A percentile compares a stretch with the other conserved stretches of the same genome.
Evolutionary conservation across 345 rosid species (phyloP).

Genomic region (Eucalyptus caleyi): DNA sequence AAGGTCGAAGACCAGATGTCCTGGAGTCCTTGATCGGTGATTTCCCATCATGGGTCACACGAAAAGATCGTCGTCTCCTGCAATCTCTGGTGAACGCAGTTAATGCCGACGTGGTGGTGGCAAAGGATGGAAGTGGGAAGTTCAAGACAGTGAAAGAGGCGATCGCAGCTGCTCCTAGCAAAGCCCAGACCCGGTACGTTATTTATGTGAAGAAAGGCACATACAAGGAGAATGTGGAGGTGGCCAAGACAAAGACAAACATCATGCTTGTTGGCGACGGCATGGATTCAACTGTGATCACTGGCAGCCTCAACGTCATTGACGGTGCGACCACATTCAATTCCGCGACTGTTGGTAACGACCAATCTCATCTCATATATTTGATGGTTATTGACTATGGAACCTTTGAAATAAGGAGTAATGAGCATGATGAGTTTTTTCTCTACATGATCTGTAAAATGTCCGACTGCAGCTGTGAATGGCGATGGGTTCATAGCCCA

Average conservation of each 20-base stretch:
- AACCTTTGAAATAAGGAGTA: background rate
- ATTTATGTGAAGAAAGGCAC: conserved; percentile 73
- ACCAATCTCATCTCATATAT: background rate
- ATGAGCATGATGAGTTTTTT: background rate
- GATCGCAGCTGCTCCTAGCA: conserved; percentile 50
- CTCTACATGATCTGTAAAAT: background rate
- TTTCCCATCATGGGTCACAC: conserved; percentile 57
- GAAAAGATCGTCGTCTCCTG: conserved; percentile 37
- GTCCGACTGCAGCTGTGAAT: conserved; percentile 27
- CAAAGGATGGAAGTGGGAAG: conserved; percentile 73
- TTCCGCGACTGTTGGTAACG: conserved; percentile 76
- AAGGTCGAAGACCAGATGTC: background rate
- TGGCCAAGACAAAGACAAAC: conserved; percentile 55
- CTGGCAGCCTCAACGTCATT: conserved; percentile 45
- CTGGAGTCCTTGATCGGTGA: background rate
- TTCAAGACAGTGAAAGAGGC: conserved; percentile 67
- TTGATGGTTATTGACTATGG: background rate
- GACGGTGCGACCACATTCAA: conserved; percentile 64
- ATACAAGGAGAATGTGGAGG: conserved; percentile 61
- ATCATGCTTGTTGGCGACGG: conserved; percentile 84
- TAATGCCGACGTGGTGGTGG: conserved; percentile 61
- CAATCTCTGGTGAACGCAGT: conserved; percentile 10
- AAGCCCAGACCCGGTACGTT: conserved; percentile 36
- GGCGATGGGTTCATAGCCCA: conserved; percentile 91
- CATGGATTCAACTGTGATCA: conserved; percentile 43